Base-by-base conservation (phyloP, 129 eudicot genomes). In the Flaveria bidentis region DNA sequence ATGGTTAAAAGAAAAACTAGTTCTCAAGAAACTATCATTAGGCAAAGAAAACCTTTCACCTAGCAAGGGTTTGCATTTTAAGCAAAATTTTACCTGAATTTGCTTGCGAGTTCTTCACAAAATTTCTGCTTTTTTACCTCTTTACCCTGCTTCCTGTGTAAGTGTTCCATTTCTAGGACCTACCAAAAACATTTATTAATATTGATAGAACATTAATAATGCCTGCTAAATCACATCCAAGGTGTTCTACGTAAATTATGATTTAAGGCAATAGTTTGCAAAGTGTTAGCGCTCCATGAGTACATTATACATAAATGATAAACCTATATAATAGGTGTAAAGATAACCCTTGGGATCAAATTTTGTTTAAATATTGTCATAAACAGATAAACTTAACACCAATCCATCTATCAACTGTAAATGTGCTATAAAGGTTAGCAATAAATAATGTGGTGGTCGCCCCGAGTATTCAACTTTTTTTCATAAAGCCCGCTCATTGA, bases 21-120 rank as follows among this genome's bases (percentile, higher is more conserved):
- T 53, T 67, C 51, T 50, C 10, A 13, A 62, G 53, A 67, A 76
- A 49, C 80, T 84, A 53, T 62, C 62, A 67, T 39, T 7, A 4
- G 14, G 18, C 18, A 64, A 72, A 36, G 12, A 30, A 67, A 68
- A 74, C 4, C 18, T 13, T 55, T 57, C 46, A 78, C 41, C 23
- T 30, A 47, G 69, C 60, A 33, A 70, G 22, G 18, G 14, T n/a
- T 15, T 47, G 18, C 44, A 57, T 4, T 67, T 70, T 70, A 17
- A 28, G 72, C 45, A 71, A 46, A 64, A 50, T 20, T 44, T 57
- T 84, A 92, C 98, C 85, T 88, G 72, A 93, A 93, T 18, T 86
- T 88, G 72, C 82, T 52, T 18, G 96, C 90, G 50, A 93, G 87
- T 65, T 93, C 90, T 80, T 86, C 81, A 74, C 87, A 93, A 28